phyloP scores from a whole-genome alignment of 192 early-diverging fungal genomes.

The Entomortierella parvispora region DNA sequence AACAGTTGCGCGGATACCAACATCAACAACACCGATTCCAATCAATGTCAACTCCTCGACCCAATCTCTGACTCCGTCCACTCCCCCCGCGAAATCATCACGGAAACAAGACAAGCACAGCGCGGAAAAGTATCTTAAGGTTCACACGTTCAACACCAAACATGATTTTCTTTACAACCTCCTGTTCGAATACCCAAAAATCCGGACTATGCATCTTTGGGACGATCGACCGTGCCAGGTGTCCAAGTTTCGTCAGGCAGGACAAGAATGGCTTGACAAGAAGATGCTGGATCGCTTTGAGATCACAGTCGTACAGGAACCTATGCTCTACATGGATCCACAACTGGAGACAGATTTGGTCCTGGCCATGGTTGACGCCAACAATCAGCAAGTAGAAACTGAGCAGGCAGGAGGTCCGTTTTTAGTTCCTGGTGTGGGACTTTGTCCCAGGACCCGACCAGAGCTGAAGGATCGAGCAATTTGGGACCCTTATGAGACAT shows the following conservation, averaged over 20 bases:
- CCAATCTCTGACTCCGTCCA: background rate
- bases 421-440: slow-evolving; percentile 29
- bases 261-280: slow-evolving; percentile 43
- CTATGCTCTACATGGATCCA: slow-evolving; percentile 34
- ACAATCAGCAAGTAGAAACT: slow-evolving; percentile 37
- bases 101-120: background rate
- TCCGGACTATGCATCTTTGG: slow-evolving; percentile 62
- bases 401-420: slow-evolving; percentile 23
- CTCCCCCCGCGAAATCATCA: too few relatives aligned
- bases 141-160: slow-evolving; percentile 72
- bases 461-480: slow-evolving; percentile 21
- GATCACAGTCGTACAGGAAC: slow-evolving; percentile 33
- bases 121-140: slow-evolving; percentile 25
- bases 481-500: slow-evolving; percentile 47
- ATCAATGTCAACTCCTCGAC: slow-evolving; percentile 44
- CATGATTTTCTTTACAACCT: slow-evolving; percentile 66
- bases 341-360: slow-evolving; percentile 31
- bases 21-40: slow-evolving; percentile 43
- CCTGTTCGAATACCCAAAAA: slow-evolving; percentile 57
- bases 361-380: slow-evolving; percentile 38
- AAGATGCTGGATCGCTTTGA: slow-evolving; percentile 35
- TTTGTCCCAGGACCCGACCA: slow-evolving; percentile 26
- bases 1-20: slow-evolving; percentile 22
- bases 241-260: slow-evolving; percentile 33
- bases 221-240: slow-evolving; percentile 65